Conservation (phyloP, 306 rosid genomes). For the Castanopsis chinensis region DNA sequence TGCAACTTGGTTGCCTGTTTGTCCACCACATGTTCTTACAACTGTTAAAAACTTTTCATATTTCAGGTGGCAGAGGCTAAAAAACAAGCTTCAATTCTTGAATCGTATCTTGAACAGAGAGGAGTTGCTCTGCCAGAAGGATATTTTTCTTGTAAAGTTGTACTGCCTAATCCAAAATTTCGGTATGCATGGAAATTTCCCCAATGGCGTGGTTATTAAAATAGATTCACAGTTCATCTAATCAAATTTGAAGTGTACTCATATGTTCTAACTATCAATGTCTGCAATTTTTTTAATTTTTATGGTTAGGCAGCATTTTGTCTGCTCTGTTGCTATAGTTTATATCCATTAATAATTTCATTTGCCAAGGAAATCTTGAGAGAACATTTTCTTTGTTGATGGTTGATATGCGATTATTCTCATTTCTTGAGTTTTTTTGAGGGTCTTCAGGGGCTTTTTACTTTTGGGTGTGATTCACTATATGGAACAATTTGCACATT, state of each 20-base stretch:
- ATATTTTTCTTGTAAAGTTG: constrained; percentile 69
- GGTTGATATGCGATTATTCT: not conserved
- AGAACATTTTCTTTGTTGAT: not conserved
- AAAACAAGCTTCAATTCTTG: constrained; percentile 70
- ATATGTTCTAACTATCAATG: not conserved
- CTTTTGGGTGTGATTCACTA: not conserved
- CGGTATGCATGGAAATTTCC: constrained; percentile 49
- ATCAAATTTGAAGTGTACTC: not conserved
- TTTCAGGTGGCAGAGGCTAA: constrained; percentile 65
- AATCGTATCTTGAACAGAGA: constrained; percentile 89
- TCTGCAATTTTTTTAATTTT: not conserved
- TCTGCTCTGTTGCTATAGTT: not conserved
- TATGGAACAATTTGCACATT: not conserved
- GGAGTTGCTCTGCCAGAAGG: constrained; percentile 72
- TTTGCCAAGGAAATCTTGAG: not conserved
- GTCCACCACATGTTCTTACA: not conserved
- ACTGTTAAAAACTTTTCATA: not conserved
- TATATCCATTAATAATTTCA: not conserved
- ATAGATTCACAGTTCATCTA: not conserved
- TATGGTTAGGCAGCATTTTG: not conserved
- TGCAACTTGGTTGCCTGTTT: not conserved
- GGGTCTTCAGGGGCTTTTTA: not conserved
- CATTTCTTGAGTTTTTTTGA: not conserved
- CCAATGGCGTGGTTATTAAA: not conserved
- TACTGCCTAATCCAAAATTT: constrained; percentile 81